A percentile compares a stretch with the other conserved stretches of the same genome.
Evolutionary conservation across 257 asterid species (phyloP).

Genomic region (Ilex aquifolium): DNA sequence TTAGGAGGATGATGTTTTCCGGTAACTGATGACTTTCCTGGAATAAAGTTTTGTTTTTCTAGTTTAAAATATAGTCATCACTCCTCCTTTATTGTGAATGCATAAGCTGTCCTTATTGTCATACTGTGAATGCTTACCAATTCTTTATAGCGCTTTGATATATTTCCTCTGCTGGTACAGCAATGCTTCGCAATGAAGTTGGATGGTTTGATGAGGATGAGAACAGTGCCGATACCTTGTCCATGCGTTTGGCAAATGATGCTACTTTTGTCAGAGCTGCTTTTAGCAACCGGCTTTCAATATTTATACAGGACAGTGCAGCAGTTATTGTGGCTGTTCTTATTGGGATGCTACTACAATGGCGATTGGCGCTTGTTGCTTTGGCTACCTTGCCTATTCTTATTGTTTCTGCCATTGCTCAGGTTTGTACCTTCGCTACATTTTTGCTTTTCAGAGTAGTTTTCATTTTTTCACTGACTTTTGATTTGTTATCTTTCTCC

Average conservation of each 20-base stretch:
- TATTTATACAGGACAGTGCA: conserved; percentile 92
- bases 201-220: conserved; percentile 99
- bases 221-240: conserved; percentile 95
- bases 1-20: conserved; percentile 99
- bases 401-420: conserved; percentile 88
- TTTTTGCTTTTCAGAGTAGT: conserved; percentile 2
- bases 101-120: neutral
- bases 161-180: conserved; percentile 30
- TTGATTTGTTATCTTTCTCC: too few relatives aligned
- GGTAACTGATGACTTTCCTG: conserved; percentile 38
- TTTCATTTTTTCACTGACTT: neutral
- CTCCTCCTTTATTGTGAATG: neutral
- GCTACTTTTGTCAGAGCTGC: conserved; percentile 99
- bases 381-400: conserved; percentile 92
- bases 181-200: conserved; percentile 99
- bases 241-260: conserved; percentile 98
- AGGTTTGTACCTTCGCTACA: conserved; percentile 43
- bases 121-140: neutral
- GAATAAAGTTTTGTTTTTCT: conserved; percentile 5
- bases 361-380: conserved; percentile 98
- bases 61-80: conserved; percentile 3
- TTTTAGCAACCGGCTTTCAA: conserved; percentile 95
- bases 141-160: neutral
- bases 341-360: conserved; percentile 87
- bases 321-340: conserved; percentile 92